Evolutionary conservation across 208 protist species (phyloP).

Genomic region (Leishmania lainsoni): DNA sequence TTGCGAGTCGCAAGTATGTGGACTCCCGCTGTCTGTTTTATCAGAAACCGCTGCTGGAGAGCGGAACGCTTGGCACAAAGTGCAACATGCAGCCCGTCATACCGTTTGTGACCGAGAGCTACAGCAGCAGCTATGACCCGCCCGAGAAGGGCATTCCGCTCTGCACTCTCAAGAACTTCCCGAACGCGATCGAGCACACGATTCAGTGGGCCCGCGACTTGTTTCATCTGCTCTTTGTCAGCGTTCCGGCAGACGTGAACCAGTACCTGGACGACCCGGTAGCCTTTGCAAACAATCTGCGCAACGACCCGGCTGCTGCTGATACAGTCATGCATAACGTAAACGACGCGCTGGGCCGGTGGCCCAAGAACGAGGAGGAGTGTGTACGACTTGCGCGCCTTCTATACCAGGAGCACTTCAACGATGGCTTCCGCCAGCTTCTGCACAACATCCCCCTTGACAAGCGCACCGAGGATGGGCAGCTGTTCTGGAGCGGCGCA

Average conservation of each 20-base stretch:
- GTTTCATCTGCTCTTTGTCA: constrained; percentile 89
- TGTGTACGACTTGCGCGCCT: constrained; percentile 95
- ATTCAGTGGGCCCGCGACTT: constrained; percentile 96
- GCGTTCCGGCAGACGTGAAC: constrained; percentile 82
- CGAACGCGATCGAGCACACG: constrained; percentile 99
- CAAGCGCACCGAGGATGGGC: constrained; percentile 89
- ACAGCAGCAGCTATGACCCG: constrained; percentile 96
- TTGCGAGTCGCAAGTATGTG: constrained; percentile 96
- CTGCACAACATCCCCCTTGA: constrained; percentile 98
- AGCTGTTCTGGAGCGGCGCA: constrained; percentile 92
- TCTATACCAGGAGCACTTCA: constrained; percentile 96
- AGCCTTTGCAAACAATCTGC: constrained; percentile 61
- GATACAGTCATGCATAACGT: constrained; percentile 71
- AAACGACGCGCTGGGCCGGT: constrained; percentile 70
- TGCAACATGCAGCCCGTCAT: constrained; percentile 98
- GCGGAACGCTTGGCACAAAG: constrained; percentile 99
- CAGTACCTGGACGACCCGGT: constrained; percentile 76
- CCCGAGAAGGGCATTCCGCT: constrained; percentile 99
- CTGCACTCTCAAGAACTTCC: constrained; percentile 99
- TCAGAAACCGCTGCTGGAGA: constrained; percentile 98
- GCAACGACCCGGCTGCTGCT: constrained; percentile 74
- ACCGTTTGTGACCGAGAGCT: constrained; percentile 98
- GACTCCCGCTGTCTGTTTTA: constrained; percentile 96
- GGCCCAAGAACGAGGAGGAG: constrained; percentile 88
- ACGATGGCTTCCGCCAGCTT: constrained; percentile 96